phyloP scores from a whole-genome alignment of 148 eudicot genomes.

The Vaccinium vitisidaea region DNA sequence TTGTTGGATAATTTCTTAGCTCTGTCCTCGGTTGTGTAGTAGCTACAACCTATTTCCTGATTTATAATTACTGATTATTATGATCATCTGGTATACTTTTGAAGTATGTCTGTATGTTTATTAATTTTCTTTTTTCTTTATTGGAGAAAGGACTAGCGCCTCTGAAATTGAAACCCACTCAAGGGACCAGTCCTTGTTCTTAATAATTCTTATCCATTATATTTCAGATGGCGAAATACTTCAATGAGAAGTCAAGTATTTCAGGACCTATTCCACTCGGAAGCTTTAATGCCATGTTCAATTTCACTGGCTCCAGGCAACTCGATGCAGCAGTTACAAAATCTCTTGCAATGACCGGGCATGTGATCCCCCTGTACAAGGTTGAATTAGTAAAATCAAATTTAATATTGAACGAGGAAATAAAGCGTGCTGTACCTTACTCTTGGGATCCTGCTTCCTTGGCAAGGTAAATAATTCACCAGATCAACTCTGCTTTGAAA shows the following conservation, averaged over 20 bases:
- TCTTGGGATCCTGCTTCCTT: conserved; percentile 97
- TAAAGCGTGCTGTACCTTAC: conserved; percentile 82
- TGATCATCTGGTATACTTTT: not conserved
- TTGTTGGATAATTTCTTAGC: not conserved
- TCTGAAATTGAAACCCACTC: not conserved
- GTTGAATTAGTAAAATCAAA: conserved; percentile 53
- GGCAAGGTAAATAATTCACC: conserved; percentile 61
- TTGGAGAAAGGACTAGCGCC: not conserved
- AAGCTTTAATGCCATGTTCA: conserved; percentile 97
- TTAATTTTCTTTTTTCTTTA: not conserved
- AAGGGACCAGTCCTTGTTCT: not conserved
- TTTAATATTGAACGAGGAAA: conserved; percentile 62
- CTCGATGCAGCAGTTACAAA: conserved; percentile 86
- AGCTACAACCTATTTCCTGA: not conserved
- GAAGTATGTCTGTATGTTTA: conserved; percentile 1
- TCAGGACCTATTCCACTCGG: conserved; percentile 80
- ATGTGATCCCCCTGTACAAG: conserved; percentile 56
- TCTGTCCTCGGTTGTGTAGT: not conserved
- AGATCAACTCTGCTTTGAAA: not conserved
- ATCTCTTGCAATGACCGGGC: conserved; percentile 89
- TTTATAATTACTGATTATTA: not conserved
- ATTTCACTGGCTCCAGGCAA: conserved; percentile 87
- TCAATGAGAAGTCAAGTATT: conserved; percentile 68
- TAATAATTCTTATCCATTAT: conserved; percentile 12
- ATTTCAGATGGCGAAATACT: conserved; percentile 78